Base-by-base conservation (phyloP, 148 eudicot species). In the Persicaria tinctoria region DNA sequence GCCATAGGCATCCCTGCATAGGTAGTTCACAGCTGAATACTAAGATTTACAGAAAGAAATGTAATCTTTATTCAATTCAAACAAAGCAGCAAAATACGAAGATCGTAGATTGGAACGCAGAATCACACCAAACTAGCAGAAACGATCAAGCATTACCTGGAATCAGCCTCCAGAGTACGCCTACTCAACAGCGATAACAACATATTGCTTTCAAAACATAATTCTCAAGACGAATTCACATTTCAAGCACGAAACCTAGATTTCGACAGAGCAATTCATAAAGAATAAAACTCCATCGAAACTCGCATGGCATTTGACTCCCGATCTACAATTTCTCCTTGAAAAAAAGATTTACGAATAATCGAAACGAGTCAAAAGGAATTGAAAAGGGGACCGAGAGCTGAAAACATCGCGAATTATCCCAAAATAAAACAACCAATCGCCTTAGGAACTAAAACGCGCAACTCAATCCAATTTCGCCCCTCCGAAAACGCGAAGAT, bases 151-250 rank as follows among this genome's bases (percentile, higher is more conserved):
- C 18, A 70, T 76, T 93, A 94, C 97, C 97, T 94, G 82, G 93
- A 88, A 86, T 94, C 97, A 76, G 82, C 96, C 69, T 92, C 86
- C 84, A 91, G 83, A 51, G 83, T 71, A 63, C 98, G 95, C 84
- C 88, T 91, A 84, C 98, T 94, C 85, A 91, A 85, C 82, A 88
- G 88, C 78, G 98, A 71, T 23, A 71, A 9, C 74, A 71, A 48
- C 74, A 71, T 71, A 71, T 38, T 60, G 44, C 1, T 11, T 32
- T 60, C 68, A 60, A 60, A 11, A 60, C 68, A 57, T 63, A 63
- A 32, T 32, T 63, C 68, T 63, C 68, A 63, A 63, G 48, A 66
- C 70, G 70, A 66, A 41, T 66, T 66, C 47, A 66, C 48, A 41
- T 38, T 66, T 66, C 70, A 66, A 41, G 1, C 70, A 66, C 70